phyloP scores from a whole-genome alignment of 2,329 filamentous ascomycete species.

The Cytospora piceicola region DNA sequence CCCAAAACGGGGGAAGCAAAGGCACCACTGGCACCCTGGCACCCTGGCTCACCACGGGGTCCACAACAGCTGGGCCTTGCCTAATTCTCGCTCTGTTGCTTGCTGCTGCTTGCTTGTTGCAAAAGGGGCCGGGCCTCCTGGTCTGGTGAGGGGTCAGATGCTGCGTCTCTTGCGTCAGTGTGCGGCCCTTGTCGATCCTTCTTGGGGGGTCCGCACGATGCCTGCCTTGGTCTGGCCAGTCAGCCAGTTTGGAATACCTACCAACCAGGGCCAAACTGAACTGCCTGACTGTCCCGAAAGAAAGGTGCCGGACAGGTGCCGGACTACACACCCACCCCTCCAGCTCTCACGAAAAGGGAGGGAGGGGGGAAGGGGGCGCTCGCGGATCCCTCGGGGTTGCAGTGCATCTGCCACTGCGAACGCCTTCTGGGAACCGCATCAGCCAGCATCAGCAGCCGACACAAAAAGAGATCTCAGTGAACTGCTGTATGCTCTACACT shows the following conservation, averaged over 20 bases:
- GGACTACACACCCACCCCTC: conserved; percentile 23
- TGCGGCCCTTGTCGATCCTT: conserved; percentile 20
- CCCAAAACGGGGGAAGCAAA: conserved; percentile 20
- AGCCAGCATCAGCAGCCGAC: background rate
- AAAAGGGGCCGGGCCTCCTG: background rate
- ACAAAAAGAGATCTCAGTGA: background rate
- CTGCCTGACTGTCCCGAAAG: background rate
- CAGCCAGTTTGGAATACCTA: too few relatives aligned
- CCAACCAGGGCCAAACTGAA: too few relatives aligned
- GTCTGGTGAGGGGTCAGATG: conserved; percentile 5
- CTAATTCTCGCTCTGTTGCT: too few relatives aligned
- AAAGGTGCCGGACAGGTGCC: conserved; percentile 16
- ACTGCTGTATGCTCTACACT: background rate
- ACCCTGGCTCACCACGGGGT: conserved; percentile 1
- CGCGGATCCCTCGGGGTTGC: conserved; percentile 28
- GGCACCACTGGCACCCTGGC: conserved; percentile 17
- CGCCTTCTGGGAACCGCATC: conserved; percentile 3
- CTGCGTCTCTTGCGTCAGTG: conserved; percentile 27
- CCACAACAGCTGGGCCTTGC: conserved; percentile 2
- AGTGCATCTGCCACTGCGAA: conserved; percentile 25
- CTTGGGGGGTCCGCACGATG: background rate
- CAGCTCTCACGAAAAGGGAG: background rate
- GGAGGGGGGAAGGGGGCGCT: background rate
- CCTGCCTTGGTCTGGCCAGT: conserved; percentile 15
- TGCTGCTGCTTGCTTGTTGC: conserved; percentile 12